Percentiles rank a stretch among this genome's conserved stretches.
Conservation (phyloP, 2,329 filamentous ascomycete species). For the Colletotrichum sp. region DNA sequence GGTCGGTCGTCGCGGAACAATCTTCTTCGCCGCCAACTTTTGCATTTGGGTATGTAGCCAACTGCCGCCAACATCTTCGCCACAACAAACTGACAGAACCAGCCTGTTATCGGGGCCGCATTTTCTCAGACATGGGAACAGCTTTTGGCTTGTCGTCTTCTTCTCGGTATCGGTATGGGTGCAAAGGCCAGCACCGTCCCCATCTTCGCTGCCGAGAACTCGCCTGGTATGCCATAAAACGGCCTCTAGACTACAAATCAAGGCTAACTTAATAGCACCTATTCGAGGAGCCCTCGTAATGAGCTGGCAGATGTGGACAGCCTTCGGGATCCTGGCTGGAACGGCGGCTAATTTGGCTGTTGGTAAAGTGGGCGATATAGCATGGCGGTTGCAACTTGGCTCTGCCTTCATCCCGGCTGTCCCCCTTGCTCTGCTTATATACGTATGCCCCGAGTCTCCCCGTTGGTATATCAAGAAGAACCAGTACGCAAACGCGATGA, state of each 20-base stretch:
- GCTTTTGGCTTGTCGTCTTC: slow-evolving; percentile 72
- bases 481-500: slow-evolving; percentile 57
- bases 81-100: background rate
- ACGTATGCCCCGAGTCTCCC: slow-evolving; percentile 68
- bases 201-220: slow-evolving; percentile 78
- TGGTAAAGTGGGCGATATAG: slow-evolving; percentile 52
- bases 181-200: slow-evolving; percentile 75
- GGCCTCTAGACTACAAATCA: too few species aligned
- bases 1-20: slow-evolving; percentile 70
- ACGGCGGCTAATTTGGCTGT: slow-evolving; percentile 63
- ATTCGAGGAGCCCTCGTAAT: slow-evolving; percentile 67
- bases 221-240: slow-evolving; percentile 43
- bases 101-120: slow-evolving; percentile 70
- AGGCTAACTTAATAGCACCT: too few species aligned
- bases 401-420: slow-evolving; percentile 67
- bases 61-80: too few species aligned
- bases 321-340: slow-evolving; percentile 57
- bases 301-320: slow-evolving; percentile 66
- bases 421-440: slow-evolving; percentile 58
- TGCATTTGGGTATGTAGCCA: slow-evolving; percentile 55
- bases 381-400: slow-evolving; percentile 65
- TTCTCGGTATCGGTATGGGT: slow-evolving; percentile 80
- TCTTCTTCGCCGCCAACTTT: slow-evolving; percentile 75
- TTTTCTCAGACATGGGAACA: slow-evolving; percentile 76
- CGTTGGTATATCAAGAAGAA: slow-evolving; percentile 71